These are phyloP conservation scores for Cucumis sativus DNA, from an alignment of 306 rosid genomes.

Conservation along the genomic window DNA sequence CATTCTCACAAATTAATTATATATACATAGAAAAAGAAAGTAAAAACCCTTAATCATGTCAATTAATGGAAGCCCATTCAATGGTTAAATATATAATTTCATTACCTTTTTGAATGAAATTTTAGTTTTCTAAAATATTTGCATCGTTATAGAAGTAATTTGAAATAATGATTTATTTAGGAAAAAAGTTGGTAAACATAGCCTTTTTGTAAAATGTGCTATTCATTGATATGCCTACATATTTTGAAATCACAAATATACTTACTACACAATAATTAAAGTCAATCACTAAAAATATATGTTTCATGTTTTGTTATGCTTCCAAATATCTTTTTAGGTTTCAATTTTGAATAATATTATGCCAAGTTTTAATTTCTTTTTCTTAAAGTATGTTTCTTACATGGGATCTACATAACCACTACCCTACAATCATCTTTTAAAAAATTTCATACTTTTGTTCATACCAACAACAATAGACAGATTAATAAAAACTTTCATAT, in stretches of 20 bases:
- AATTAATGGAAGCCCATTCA: not conserved
- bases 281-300: not conserved
- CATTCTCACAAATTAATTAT: too few species aligned
- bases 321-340: not conserved
- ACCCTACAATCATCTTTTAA: not conserved
- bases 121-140: not conserved
- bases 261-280: not conserved
- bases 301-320: not conserved
- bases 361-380: not conserved
- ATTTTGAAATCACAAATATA: not conserved
- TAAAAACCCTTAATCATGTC: not conserved
- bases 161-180: not conserved
- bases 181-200: not conserved
- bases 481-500: not conserved
- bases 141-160: not conserved
- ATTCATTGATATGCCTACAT: not conserved
- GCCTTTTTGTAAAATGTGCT: too few species aligned
- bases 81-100: too few species aligned
- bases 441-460: not conserved
- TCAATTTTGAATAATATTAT: not conserved
- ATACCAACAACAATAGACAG: not conserved
- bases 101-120: not conserved
- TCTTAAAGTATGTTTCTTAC: not conserved
- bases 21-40: too few species aligned
- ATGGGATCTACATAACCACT: not conserved